Percentiles rank a stretch among this genome's conserved stretches.
phyloP scores from a whole-genome alignment of 1,139 yeast species.

The Hanseniaspora sp. region DNA sequence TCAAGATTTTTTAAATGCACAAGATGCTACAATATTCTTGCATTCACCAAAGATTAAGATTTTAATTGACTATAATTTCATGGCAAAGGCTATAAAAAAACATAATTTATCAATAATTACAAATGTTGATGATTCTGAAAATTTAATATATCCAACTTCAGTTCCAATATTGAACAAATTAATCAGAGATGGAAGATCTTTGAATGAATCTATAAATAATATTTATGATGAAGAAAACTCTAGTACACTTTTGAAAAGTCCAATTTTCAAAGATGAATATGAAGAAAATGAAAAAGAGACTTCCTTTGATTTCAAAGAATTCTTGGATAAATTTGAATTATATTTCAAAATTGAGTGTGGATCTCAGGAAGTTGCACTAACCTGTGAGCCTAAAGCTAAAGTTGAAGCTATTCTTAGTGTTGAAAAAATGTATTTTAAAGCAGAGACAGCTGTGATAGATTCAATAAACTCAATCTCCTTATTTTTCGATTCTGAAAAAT shows the following conservation, averaged over 20 bases:
- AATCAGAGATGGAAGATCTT: slow-evolving; percentile 35
- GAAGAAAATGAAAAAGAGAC: slow-evolving; percentile 17
- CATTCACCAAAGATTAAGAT: slow-evolving; percentile 70
- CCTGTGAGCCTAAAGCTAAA: slow-evolving; percentile 89
- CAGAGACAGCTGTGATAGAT: slow-evolving; percentile 43
- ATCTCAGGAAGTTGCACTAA: slow-evolving; percentile 60
- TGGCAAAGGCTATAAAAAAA: slow-evolving; percentile 23
- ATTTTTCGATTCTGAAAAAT: slow-evolving; percentile 39
- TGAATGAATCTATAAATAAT: slow-evolving; percentile 24
- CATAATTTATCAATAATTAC: slow-evolving; percentile 26
- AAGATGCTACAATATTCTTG: slow-evolving; percentile 48
- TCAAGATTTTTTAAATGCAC: slow-evolving; percentile 37
- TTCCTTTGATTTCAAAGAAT: slow-evolving; percentile 31
- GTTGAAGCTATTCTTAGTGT: slow-evolving; percentile 76
- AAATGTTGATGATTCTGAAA: slow-evolving; percentile 47
- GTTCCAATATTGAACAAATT: slow-evolving; percentile 67
- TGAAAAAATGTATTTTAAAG: slow-evolving; percentile 49
- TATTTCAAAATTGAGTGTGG: slow-evolving; percentile 56
- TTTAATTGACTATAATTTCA: slow-evolving; percentile 36
- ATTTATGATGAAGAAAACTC: background rate
- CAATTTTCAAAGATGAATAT: slow-evolving; percentile 17
- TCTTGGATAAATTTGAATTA: slow-evolving; percentile 47
- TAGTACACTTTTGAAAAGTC: slow-evolving; percentile 4
- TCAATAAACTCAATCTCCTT: slow-evolving; percentile 36
- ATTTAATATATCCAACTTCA: slow-evolving; percentile 58